These are phyloP conservation scores for Talaromyces proteolyticus DNA, from an alignment of 495 filamentous ascomycete genomes.

Conservation along the genomic window DNA sequence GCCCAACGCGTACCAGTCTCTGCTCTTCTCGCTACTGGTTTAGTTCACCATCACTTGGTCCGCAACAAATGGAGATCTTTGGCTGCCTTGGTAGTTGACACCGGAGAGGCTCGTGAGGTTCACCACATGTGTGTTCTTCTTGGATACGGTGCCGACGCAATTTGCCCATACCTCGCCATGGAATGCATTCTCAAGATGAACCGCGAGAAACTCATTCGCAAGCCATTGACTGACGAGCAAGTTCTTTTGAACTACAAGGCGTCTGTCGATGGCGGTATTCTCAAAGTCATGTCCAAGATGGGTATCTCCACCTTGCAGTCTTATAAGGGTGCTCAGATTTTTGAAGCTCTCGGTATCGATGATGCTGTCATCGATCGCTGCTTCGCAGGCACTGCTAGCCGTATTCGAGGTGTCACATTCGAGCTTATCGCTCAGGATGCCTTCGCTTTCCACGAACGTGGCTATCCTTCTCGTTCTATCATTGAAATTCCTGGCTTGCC, in stretches of 20 bases:
- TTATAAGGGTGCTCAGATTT: conserved; percentile 99
- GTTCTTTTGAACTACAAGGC: conserved; percentile 97
- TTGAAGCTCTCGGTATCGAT: conserved; percentile 96
- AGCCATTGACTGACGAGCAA: conserved; percentile 75
- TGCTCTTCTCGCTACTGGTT: conserved; percentile 81
- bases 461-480: conserved; percentile 80
- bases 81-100: conserved; percentile 86
- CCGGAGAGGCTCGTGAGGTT: conserved; percentile 94
- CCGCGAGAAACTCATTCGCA: conserved; percentile 88
- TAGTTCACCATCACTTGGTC: conserved; percentile 96
- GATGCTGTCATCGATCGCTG: conserved; percentile 93
- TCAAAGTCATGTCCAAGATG: conserved; percentile 99
- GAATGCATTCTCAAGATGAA: conserved; percentile 99
- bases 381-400: conserved; percentile 92
- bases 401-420: conserved; percentile 94
- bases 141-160: conserved; percentile 92
- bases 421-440: conserved; percentile 95
- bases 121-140: conserved; percentile 98
- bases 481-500: conserved; percentile 76
- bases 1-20: conserved; percentile 84
- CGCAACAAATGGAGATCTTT: conserved; percentile 94
- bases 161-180: conserved; percentile 96
- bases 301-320: conserved; percentile 97
- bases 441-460: conserved; percentile 93
- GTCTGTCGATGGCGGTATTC: conserved; percentile 94